Evolutionary conservation across 306 rosid species (phyloP).

Genomic region (Rosa lucieae): DNA sequence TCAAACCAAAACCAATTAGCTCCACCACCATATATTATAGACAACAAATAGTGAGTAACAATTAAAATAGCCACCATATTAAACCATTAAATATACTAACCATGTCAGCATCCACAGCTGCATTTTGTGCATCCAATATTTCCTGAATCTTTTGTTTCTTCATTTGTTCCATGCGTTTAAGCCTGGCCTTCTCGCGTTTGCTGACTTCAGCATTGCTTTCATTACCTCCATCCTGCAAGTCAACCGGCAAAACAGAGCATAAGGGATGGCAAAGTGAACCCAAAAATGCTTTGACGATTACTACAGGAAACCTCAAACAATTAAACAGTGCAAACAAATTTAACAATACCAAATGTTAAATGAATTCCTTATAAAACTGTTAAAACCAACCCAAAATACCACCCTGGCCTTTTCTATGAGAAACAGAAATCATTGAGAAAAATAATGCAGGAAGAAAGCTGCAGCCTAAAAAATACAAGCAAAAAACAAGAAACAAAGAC

Average conservation of each 20-base stretch:
- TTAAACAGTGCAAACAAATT: not conserved
- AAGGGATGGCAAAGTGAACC: not conserved
- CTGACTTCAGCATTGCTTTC: slow-evolving; percentile 49
- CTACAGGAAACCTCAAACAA: not conserved
- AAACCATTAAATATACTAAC: slow-evolving; percentile 37
- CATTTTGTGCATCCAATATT: slow-evolving; percentile 80
- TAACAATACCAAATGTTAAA: not conserved
- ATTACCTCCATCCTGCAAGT: slow-evolving; percentile 43
- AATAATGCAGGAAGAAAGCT: too few species aligned
- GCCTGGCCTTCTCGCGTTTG: slow-evolving; percentile 86
- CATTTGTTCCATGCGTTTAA: slow-evolving; percentile 64
- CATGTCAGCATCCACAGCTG: slow-evolving; percentile 90
- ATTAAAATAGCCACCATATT: not conserved
- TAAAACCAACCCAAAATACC: not conserved
- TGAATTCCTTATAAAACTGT: not conserved
- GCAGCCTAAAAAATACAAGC: too few species aligned
- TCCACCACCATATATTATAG: not conserved
- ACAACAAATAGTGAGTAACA: not conserved
- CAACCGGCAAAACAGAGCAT: not conserved
- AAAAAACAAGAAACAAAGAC: not conserved
- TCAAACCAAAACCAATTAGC: slow-evolving; percentile 1
- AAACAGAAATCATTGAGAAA: not conserved
- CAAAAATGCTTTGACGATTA: not conserved
- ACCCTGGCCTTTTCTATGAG: not conserved
- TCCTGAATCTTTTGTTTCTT: slow-evolving; percentile 94